Evolutionary conservation across 768 basidiomycete genomes (phyloP).

Genomic region (Sistotremastrum suecicum): DNA sequence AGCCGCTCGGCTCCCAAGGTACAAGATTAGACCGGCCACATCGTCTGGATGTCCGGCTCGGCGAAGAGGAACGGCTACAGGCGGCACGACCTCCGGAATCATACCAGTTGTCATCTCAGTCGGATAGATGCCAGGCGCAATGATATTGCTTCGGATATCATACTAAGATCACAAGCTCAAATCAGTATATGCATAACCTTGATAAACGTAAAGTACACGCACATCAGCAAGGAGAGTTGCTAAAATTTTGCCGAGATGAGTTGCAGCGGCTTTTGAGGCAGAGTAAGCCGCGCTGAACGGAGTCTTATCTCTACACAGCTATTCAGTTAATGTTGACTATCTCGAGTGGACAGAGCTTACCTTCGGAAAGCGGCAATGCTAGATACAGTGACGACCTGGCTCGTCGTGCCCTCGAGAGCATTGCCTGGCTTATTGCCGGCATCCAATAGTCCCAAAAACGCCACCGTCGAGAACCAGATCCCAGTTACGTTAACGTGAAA

Average conservation of each 20-base stretch:
- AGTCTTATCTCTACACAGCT: too few relatives aligned
- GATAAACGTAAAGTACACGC: too few relatives aligned
- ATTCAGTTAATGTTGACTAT: too few relatives aligned
- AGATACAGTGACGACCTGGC: conserved; percentile 60
- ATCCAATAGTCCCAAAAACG: conserved; percentile 68
- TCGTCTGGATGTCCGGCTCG: conserved; percentile 25
- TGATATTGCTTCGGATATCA: conserved; percentile 64
- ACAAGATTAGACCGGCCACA: conserved; percentile 62
- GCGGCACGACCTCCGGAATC: too few relatives aligned
- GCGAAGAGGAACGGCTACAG: too few relatives aligned
- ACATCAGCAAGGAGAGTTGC: conserved; percentile 52
- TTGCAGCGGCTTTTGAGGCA: conserved; percentile 58
- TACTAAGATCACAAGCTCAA: conserved; percentile 17
- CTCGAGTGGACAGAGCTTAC: conserved; percentile 33
- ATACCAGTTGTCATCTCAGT: conserved; percentile 14
- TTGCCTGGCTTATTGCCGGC: conserved; percentile 39
- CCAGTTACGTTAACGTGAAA: conserved; percentile 62
- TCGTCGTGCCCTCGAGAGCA: conserved; percentile 17
- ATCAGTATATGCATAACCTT: too few relatives aligned
- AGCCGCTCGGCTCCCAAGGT: conserved; percentile 61
- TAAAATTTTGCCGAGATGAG: conserved; percentile 62
- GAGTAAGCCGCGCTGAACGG: conserved; percentile 58
- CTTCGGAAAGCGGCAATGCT: conserved; percentile 57
- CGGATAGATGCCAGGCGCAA: conserved; percentile 69
- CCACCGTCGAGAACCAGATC: conserved; percentile 63